phyloP scores from a whole-genome alignment of 176 grass and related monocot genomes.

The Oryza officinalis region DNA sequence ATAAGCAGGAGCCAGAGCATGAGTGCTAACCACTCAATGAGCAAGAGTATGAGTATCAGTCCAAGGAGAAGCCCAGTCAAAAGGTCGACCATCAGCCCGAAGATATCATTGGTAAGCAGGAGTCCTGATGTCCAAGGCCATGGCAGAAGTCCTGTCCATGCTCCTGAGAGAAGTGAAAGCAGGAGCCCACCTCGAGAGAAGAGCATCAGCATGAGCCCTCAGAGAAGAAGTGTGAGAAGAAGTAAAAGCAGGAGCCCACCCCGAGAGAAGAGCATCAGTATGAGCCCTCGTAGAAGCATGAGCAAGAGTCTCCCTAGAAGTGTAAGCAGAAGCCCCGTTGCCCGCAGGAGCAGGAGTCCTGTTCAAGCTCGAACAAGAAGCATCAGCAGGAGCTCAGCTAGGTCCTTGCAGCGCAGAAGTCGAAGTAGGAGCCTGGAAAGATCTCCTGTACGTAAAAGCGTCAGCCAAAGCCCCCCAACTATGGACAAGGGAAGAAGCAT shows the following conservation, averaged over 20 bases:
- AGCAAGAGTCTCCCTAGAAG: constrained; percentile 53
- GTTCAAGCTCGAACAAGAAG: constrained; percentile 59
- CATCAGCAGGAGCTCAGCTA: constrained; percentile 63
- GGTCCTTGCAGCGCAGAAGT: constrained; percentile 58
- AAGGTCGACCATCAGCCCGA: constrained; percentile 43
- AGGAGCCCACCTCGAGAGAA: constrained; percentile 42
- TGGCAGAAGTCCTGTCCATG: constrained; percentile 49
- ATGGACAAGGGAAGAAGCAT: constrained; percentile 59
- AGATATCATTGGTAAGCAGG: constrained; percentile 48
- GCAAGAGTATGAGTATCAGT: constrained; percentile 99
- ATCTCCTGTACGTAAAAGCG: constrained; percentile 41
- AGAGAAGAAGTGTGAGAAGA: constrained; percentile 32
- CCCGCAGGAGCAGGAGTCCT: constrained; percentile 63
- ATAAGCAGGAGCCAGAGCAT: constrained; percentile 85
- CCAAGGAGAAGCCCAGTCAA: constrained; percentile 63
- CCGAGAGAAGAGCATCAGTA: constrained; percentile 48
- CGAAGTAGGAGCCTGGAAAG: constrained; percentile 57
- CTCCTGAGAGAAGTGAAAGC: constrained; percentile 44
- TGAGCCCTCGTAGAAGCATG: constrained; percentile 54
- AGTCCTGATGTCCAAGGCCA: constrained; percentile 38
- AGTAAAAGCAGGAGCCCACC: constrained; percentile 52
- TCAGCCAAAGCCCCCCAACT: constrained; percentile 50
- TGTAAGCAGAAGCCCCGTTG: constrained; percentile 52
- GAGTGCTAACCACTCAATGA: constrained; percentile 73
- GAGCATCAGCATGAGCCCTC: constrained; percentile 61